Evolutionary conservation across 345 rosid genomes (phyloP).

Genomic region (Gynandropsis gynandra): DNA sequence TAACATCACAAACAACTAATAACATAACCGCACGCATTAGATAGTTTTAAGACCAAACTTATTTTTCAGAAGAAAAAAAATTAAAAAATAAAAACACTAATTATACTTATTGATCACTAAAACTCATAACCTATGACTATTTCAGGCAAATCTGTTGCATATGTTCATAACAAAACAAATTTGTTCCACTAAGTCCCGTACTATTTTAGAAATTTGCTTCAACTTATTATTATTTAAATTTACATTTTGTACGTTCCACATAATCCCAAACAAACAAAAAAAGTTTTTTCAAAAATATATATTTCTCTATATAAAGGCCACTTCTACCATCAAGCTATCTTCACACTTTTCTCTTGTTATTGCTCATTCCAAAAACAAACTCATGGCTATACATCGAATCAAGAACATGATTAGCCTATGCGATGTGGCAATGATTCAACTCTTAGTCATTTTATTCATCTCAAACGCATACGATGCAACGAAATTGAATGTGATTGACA

Average conservation of each 20-base stretch:
- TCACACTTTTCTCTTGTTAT: constrained; percentile 9
- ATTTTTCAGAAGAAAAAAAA: too few species aligned
- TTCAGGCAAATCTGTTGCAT: too few species aligned
- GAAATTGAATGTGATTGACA: constrained; percentile 55
- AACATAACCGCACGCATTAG: too few species aligned
- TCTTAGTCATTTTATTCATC: constrained; percentile 16
- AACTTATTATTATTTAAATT: constrained; percentile 23
- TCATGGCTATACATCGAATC: constrained; percentile 14
- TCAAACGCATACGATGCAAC: constrained; percentile 21
- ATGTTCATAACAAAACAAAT: constrained; percentile 7
- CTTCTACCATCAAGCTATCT: constrained; percentile 8
- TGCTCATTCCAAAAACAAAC: neutral
- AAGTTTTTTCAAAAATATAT: neutral
- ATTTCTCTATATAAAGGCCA: constrained; percentile 11
- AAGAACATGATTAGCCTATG: constrained; percentile 25
- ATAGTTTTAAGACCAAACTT: too few species aligned
- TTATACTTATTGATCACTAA: too few species aligned
- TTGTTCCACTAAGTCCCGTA: constrained; percentile 14
- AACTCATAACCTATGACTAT: too few species aligned
- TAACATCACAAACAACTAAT: too few species aligned
- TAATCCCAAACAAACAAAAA: constrained; percentile 22
- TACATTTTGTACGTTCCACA: constrained; percentile 10
- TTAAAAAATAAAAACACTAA: too few species aligned
- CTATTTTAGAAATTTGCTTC: constrained; percentile 19
- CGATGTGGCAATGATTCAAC: constrained; percentile 8